Base-by-base conservation (phyloP, 2,329 filamentous ascomycete genomes). In the Aureobasidium sp. region DNA sequence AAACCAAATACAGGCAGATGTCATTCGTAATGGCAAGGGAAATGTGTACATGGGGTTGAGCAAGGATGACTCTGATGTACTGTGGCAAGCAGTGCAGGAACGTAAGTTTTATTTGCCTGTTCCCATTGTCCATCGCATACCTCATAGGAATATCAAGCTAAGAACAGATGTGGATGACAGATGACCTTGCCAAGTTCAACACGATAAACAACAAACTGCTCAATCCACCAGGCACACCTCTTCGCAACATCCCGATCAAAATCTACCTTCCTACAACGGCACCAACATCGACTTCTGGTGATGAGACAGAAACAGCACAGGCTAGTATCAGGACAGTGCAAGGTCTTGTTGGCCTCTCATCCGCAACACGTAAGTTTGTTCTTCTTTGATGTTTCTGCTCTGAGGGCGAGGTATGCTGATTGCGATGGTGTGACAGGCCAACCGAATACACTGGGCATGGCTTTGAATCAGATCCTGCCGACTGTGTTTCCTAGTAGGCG, bases 11-110 rank as follows among this genome's bases (percentile, higher is more conserved):
- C 62, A 85, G 80, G 91, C 92, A 34, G 91, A 96, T 74, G 96
- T 91, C 68, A 79, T 96, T 56, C 85, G 92, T 57, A 93, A 94
- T 68, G 91, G 91, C 48, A 94, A 89, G 60, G 91, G 90, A 17
- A 91, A 93, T 72, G 87, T 89, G 64, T 92, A 96, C 70, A 96
- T 96, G 90, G 87, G 86, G 60, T 79, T 97, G 70, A 91, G 88
- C 64, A 92, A 91, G 72, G 86, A 89, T 49, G 87, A 96, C 72
- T 94, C 90, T 15, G 90, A 87, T 8, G 84, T 87, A 36, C 80
- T 97, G 37, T 97, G 92, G 91, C 83, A 87, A 66, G 83, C 89
- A 11, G 89, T 96, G 45, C 82, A 87, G 72, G 84, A 89, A 67
- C 89, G 84, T 87, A 75, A 65, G 81, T 74, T 20, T 2, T 27